Base-by-base conservation (phyloP, 352 stramenopile genomes). In the Thraustochytrium sp. region DNA sequence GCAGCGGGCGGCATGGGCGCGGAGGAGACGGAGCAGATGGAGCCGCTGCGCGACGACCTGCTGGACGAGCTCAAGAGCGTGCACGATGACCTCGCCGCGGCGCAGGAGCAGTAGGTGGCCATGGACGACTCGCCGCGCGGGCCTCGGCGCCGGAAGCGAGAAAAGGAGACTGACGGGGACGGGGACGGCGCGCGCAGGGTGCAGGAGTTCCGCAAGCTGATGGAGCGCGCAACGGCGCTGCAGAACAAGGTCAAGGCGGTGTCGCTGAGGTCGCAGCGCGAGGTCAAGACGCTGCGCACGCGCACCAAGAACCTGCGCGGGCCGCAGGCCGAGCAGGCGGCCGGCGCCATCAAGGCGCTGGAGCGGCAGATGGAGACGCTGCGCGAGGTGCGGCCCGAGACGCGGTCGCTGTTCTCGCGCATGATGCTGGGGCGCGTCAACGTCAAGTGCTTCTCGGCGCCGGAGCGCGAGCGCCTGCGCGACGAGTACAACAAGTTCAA, bases 401-500 rank as follows among this genome's bases (percentile, higher is more conserved):
- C 76, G 29, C 42, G 83, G 34, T 80, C 48, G 5, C 34, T 85
- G 5, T 87, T 87, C 64, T 48, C 78, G 38, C 84, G 84, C 42
- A 62, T 87, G 18, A 85, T 87, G 40, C 75, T 87, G 21, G 84
- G 84, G 3, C 38, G 73, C 29, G 73, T 87, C 62, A 87, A 87
- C 38, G 82, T 87, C 34, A 83, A 82, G 63, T 53, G 36, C 40
- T 82, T 56, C 55, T 72, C 61, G n/a, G 55, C 84, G 42, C 40
- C 23, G 21, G 84, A 87, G 26, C 48, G 84, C 29, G 26, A 65
- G 29, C 29, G 46, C 29, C 46, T 87, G 1, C 42, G 65, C 23
- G 82, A 86, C 21, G 84, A 87, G 76, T 86, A 85, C 59, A 82
- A 86, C 74, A 85, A 86, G 56, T 87, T 87, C 82, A 86, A 86